Evolutionary conservation across 106 monocot genomes (phyloP), one percentile per base, ranked within the genome.

Genomic region (Cymbidium sinense): DNA sequence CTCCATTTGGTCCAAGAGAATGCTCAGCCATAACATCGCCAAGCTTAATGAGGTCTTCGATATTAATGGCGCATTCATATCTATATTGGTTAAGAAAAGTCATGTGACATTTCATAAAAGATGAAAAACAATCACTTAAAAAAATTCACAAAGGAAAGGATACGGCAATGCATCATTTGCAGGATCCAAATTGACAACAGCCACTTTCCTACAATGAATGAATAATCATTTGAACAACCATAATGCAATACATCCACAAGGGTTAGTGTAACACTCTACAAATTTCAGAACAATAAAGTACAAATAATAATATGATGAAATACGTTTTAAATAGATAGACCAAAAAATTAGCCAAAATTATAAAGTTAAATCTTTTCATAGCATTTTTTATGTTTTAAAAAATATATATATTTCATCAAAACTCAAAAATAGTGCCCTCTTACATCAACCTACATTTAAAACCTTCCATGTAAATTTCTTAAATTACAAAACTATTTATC

Each of bases 1-100:
- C 96, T 96, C 96, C 96, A 90, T 96, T 96, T 64, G 96, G 96
- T n/a, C 96, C 96, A 85, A 96, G 93, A 58, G 86, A 88, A 83
- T 94, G 93, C 75, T 94, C 89, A 36, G 79, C 70, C 93, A 93
- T 96, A 52, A 90, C 96, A 86, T 94, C 93, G 78, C 88, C 88
- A 18, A 94, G 91, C 78, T 94, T 96, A 79, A 94, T 82, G 18
- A 96, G 88, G 79, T 94, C 91, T 69, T 96, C 96, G 30, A 96
- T 88, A 69, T 94, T 96, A 35, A 91, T 87, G 39, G 90, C 96
- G 80, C n/a, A 96, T 34, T 96, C 93, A 81, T 96, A 96, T 81
- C 96, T 96, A 84, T 50, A 1, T 25, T 11, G 34, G 83, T 85
- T 20, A 81, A 83, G 76, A 64, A 85, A 80, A 81, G 6, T 23